Evolutionary conservation across 2,329 filamentous ascomycete genomes (phyloP), one percentile per base, ranked within the genome.

Genomic region (Colletotrichum sp.): DNA sequence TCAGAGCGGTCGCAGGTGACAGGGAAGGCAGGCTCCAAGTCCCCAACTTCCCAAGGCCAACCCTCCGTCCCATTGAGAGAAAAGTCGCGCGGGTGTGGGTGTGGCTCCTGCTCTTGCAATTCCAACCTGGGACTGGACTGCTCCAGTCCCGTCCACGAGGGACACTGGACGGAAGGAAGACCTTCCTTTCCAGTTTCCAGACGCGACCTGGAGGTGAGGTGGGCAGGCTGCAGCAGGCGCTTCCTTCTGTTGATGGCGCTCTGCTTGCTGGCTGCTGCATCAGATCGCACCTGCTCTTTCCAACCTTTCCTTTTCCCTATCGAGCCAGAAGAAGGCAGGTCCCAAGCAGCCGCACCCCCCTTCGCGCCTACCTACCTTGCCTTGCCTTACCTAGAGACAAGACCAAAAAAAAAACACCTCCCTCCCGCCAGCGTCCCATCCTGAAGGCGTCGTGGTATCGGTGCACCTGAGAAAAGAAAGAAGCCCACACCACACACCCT

Each of bases 11-110:
- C 52, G 62, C 15, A 52, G 52, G 26, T 28, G 68, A 63, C 62
- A 32, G 72, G 62, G 62, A 36, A 36, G 39, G 65, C 48, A 36
- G 65, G 34, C n/a, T 48, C 44, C 44, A 48, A 48, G 64, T 30
- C 24, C 52, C 32, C 39, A 39, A 39, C 36, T 39, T 9, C 36
- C 36, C 36, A n/a, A 44, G 30, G 18, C 30, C 28, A 67, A 72
- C 24, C n/a, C 44, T 59, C 55, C 15, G 39, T 66, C 24, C 44
- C 63, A 68, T 63, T 75, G 63, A 70, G 24, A 32, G 65, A 18
- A 32, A 75, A 48, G 72, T 75, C 39, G 69, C 62, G 72, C 68
- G 62, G 62, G 28, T 48, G 44, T 48, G n/a, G 44, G 44, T 48
- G 10, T 71, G 68, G 22, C 36, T 52, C 59, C 32, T 69, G 30